Evolutionary conservation across 2,329 filamentous ascomycete genomes (phyloP).

Genomic region (Paecilomyces dactylethromorphus): DNA sequence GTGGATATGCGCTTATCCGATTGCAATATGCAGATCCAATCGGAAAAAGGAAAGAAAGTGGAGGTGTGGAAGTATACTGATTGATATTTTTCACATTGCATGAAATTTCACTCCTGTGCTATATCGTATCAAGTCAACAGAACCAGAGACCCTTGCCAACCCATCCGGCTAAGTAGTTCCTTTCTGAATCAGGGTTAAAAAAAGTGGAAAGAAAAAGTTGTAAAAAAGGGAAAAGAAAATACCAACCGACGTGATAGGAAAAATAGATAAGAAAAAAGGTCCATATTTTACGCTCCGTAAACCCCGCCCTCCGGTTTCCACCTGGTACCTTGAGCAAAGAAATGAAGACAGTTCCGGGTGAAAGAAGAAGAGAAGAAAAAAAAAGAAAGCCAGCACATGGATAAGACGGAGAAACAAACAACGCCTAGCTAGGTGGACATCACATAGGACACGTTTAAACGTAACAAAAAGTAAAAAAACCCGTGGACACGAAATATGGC

Average conservation of each 20-base stretch:
- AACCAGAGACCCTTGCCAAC: background rate
- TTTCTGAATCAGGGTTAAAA: background rate
- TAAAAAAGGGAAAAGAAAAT: background rate
- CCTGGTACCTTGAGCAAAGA: background rate
- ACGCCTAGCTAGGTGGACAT: background rate
- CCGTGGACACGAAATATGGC: background rate
- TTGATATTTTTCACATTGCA: background rate
- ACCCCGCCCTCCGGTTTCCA: background rate
- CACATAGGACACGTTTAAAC: background rate
- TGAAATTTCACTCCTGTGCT: background rate
- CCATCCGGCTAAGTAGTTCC: background rate
- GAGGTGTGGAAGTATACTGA: background rate
- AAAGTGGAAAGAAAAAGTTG: too few relatives aligned
- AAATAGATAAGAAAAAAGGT: background rate
- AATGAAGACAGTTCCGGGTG: background rate
- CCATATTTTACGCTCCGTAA: background rate
- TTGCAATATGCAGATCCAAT: too few relatives aligned
- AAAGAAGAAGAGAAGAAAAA: background rate
- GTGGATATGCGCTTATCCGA: too few relatives aligned
- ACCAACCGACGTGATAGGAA: background rate
- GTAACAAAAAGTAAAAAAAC: background rate
- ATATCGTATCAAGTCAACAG: background rate
- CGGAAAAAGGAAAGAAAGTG: too few relatives aligned
- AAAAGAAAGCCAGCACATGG: background rate
- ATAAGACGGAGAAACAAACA: background rate